Evolutionary conservation across 371 early-diverging fungal species (phyloP).

Genomic region (Capillidium heterosporum): DNA sequence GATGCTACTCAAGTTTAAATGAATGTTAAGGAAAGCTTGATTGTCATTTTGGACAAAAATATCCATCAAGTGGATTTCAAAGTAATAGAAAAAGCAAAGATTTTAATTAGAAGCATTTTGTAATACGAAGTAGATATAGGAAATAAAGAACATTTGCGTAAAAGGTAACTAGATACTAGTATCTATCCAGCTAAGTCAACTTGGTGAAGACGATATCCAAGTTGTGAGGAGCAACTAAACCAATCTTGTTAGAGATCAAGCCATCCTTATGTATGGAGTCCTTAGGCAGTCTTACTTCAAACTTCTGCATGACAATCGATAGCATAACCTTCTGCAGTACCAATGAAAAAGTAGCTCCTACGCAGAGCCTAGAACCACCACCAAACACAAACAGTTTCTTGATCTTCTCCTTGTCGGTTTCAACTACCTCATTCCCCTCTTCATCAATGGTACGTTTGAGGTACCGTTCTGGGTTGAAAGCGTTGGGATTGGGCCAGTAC

Average conservation of each 20-base stretch:
- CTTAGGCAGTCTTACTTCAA: not conserved
- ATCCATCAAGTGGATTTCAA: too few relatives aligned
- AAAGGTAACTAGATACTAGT: too few relatives aligned
- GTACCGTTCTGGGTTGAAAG: slow-evolving; percentile 29
- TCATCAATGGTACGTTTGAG: slow-evolving; percentile 4
- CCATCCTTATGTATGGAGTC: not conserved
- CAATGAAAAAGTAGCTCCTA: slow-evolving; percentile 6
- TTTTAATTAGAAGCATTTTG: too few relatives aligned
- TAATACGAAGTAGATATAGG: too few relatives aligned
- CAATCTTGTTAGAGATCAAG: not conserved
- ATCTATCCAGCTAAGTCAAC: too few relatives aligned
- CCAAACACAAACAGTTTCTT: slow-evolving; percentile 1
- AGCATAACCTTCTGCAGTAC: slow-evolving; percentile 3
- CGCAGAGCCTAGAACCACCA: slow-evolving; percentile 4
- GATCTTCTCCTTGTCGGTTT: not conserved
- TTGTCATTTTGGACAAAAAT: too few relatives aligned
- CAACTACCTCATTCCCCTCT: not conserved
- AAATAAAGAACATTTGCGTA: too few relatives aligned
- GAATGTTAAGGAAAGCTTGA: too few relatives aligned
- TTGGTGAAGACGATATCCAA: not conserved
- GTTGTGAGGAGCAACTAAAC: not conserved
- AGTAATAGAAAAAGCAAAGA: too few relatives aligned
- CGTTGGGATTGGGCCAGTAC: slow-evolving; percentile 17
- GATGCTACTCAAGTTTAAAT: too few relatives aligned
- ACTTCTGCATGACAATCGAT: slow-evolving; percentile 1